Base-by-base conservation (phyloP, 306 rosid species). In the Castanospermum australe region DNA sequence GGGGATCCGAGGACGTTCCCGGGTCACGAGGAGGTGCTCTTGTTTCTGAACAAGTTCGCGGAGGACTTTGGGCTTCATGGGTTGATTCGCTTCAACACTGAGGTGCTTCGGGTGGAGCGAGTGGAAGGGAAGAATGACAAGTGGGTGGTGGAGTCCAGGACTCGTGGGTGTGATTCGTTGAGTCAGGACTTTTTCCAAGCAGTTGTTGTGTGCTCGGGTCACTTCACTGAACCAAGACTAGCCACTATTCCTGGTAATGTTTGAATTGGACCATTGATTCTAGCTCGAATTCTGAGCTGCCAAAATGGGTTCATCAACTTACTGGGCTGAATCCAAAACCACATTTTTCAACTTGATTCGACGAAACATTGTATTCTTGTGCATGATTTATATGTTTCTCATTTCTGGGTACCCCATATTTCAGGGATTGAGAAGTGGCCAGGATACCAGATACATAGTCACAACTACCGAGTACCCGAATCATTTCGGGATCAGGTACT, bases 371-470 rank as follows among this genome's bases (percentile, higher is more conserved):
- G 42, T 38, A 1, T 38, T 6, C 7, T 6, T 38, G 5, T 38
- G 9, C 42, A 38, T 39, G 33, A 38, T 39, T 13, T 21, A 21
- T 42, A 39, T 5, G 17, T 48, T 78, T 44, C 65, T 20, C 28
- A 5, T 55, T 41, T 30, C 7, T 24, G 35, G 2, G 28, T 30
- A 8, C 18, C 18, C 32, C 25, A 13, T 33, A 4, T 36, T 60
- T 51, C 54, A 76, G 86, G 86, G 1, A 70, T 76, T 70, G 82
- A 82, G 25, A 76, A 61, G 74, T 82, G 86, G 86, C 59, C 74
- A 3, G 86, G 82, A 51, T 62, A 14, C 25, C 82, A 76, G 57
- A 82, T 82, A 14, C 86, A 82, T 45, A 76, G 82, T 62, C 86
- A 82, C 68, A 82, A 74, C n/a, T 81, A 81, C 48, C 60, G 84